phyloP scores from a whole-genome alignment of 2,329 filamentous ascomycete genomes.

The Colletotrichum lentis region DNA sequence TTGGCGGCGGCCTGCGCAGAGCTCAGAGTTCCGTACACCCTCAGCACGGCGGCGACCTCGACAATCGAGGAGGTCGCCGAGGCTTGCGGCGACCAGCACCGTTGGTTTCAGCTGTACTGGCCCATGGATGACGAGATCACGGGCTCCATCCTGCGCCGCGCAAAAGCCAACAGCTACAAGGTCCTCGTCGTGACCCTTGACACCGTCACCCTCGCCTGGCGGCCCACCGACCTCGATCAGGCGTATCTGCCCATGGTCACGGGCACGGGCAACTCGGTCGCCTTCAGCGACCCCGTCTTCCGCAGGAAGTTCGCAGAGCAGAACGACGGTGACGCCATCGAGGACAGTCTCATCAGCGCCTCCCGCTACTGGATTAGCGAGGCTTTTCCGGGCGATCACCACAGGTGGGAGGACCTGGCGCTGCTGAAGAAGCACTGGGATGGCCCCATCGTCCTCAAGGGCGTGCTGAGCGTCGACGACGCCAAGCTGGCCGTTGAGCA shows the following conservation, averaged over 20 bases:
- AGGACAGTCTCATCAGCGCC: slow-evolving; percentile 60
- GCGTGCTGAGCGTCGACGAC: slow-evolving; percentile 46
- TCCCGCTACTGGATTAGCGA: slow-evolving; percentile 61
- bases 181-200: slow-evolving; percentile 78
- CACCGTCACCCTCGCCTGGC: slow-evolving; percentile 74
- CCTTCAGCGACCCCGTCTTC: slow-evolving; percentile 74
- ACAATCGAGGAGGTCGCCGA: slow-evolving; percentile 72
- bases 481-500: slow-evolving; percentile 57
- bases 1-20: slow-evolving; percentile 69
- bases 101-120: slow-evolving; percentile 83
- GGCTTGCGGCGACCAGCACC: slow-evolving; percentile 63
- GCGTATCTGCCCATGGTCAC: slow-evolving; percentile 68
- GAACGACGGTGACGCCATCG: slow-evolving; percentile 54
- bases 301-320: slow-evolving; percentile 62
- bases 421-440: slow-evolving; percentile 67
- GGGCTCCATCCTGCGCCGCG: slow-evolving; percentile 67
- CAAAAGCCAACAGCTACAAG: slow-evolving; percentile 67
- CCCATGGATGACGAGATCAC: slow-evolving; percentile 72
- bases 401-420: slow-evolving; percentile 69
- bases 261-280: slow-evolving; percentile 66
- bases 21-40: slow-evolving; percentile 69
- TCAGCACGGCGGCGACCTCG: slow-evolving; percentile 70
- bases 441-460: slow-evolving; percentile 62
- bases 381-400: slow-evolving; percentile 61
- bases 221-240: slow-evolving; percentile 72